phyloP scores from a whole-genome alignment of 495 filamentous ascomycete species.

The Penicillium ucsense region DNA sequence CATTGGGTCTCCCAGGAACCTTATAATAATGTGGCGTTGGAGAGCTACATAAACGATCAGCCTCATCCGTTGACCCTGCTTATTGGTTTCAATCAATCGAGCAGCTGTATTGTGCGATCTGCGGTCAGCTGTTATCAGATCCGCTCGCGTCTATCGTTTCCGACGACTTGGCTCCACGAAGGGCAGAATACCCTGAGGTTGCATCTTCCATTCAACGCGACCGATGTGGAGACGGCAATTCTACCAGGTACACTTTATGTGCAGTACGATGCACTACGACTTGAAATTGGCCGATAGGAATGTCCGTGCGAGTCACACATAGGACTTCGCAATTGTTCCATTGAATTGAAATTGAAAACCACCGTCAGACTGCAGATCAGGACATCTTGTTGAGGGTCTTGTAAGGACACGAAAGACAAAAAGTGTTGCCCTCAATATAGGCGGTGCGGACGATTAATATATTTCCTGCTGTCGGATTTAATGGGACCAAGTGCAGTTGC shows the following conservation, averaged over 20 bases:
- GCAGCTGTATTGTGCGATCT: slow-evolving; percentile 44
- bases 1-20: slow-evolving; percentile 15
- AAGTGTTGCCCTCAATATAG: too few species aligned
- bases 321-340: too few species aligned
- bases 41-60: slow-evolving; percentile 22
- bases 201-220: slow-evolving; percentile 42
- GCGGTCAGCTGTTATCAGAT: slow-evolving; percentile 49
- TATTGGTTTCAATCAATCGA: slow-evolving; percentile 26
- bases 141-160: slow-evolving; percentile 41
- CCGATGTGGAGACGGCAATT: slow-evolving; percentile 43
- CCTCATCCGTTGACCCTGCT: slow-evolving; percentile 14
- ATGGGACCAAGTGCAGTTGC: too few species aligned
- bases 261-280: slow-evolving; percentile 48
- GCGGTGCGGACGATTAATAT: too few species aligned
- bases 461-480: too few species aligned
- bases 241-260: slow-evolving; percentile 42
- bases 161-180: slow-evolving; percentile 27
- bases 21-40: slow-evolving; percentile 33
- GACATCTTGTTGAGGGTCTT: too few species aligned
- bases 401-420: too few species aligned
- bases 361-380: too few species aligned
- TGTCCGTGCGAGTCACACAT: too few species aligned
- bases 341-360: too few species aligned
- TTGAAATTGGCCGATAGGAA: slow-evolving; percentile 27
- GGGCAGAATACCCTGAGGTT: slow-evolving; percentile 41